Percentiles rank a stretch among this genome's conserved stretches.
These are phyloP conservation scores for Microdochium paspali DNA, from an alignment of 2,329 filamentous ascomycete genomes.

Conservation along the genomic window DNA sequence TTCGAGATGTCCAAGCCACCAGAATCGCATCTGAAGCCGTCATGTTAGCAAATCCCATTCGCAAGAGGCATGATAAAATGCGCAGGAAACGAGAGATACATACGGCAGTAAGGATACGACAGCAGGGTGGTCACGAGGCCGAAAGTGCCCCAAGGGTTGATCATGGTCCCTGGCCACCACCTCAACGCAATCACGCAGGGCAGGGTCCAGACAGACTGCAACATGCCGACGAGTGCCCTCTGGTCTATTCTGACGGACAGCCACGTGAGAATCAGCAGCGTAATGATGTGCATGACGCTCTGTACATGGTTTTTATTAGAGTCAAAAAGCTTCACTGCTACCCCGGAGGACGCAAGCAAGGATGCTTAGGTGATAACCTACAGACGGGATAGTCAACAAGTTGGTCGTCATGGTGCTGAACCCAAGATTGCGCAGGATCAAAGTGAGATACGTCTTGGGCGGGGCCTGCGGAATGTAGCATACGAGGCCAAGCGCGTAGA, in stretches of 20 bases:
- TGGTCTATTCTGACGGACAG: conserved; percentile 41
- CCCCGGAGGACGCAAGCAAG: conserved; percentile 16
- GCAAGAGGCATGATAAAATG: neutral
- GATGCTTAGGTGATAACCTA: conserved; percentile 12
- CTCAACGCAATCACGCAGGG: conserved; percentile 41
- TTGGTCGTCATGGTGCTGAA: conserved; percentile 47
- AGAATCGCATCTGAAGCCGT: conserved; percentile 38
- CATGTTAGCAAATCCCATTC: neutral
- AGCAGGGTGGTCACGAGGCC: conserved; percentile 36
- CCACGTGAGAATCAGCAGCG: conserved; percentile 39
- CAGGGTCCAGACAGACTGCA: conserved; percentile 43
- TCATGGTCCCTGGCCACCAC: conserved; percentile 30
- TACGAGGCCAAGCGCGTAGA: conserved; percentile 39
- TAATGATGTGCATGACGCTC: conserved; percentile 39
- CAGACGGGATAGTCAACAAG: conserved; percentile 44
- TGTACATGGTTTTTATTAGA: conserved; percentile 24
- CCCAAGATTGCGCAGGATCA: conserved; percentile 38
- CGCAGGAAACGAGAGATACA: conserved; percentile 5
- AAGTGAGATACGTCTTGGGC: conserved; percentile 38
- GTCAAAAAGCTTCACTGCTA: conserved; percentile 22
- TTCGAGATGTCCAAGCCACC: conserved; percentile 48
- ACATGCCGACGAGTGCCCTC: conserved; percentile 32
- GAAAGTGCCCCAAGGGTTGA: conserved; percentile 40
- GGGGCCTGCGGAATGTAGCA: conserved; percentile 38
- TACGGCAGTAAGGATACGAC: conserved; percentile 43